Evolutionary conservation across 2,329 filamentous ascomycete genomes (phyloP).

Genomic region (Whalleya microplaca): DNA sequence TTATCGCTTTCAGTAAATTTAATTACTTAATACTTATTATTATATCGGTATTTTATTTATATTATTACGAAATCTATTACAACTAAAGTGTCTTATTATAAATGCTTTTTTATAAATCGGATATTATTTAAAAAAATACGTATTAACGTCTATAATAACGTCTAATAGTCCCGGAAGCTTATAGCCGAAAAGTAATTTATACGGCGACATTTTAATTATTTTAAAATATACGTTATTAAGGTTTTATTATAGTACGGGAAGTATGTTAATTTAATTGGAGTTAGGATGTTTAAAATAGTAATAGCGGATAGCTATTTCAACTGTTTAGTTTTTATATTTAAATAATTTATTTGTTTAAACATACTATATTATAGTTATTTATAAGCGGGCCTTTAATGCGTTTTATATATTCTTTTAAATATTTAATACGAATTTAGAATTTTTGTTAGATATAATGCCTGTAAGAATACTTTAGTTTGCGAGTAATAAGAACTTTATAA

Average conservation of each 20-base stretch:
- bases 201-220: neutral
- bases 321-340: conserved; percentile 16
- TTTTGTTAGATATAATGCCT: no score
- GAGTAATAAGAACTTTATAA: no score
- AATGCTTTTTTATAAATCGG: neutral
- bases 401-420: no score
- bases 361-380: neutral
- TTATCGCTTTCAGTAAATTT: no score
- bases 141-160: neutral
- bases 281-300: neutral
- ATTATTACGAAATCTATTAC: neutral
- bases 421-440: no score
- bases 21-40: no score
- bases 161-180: no score
- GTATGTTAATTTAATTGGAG: conserved; percentile 4
- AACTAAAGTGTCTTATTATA: neutral
- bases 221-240: neutral
- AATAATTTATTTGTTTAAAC: neutral
- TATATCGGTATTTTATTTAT: no score
- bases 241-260: neutral
- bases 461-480: no score
- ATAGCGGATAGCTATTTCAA: conserved; percentile 29
- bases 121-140: neutral
- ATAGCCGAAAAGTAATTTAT: no score
- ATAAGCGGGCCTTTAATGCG: no score